Conservation (phyloP, 495 filamentous ascomycete species). For the Astrocystis sublimbata region DNA sequence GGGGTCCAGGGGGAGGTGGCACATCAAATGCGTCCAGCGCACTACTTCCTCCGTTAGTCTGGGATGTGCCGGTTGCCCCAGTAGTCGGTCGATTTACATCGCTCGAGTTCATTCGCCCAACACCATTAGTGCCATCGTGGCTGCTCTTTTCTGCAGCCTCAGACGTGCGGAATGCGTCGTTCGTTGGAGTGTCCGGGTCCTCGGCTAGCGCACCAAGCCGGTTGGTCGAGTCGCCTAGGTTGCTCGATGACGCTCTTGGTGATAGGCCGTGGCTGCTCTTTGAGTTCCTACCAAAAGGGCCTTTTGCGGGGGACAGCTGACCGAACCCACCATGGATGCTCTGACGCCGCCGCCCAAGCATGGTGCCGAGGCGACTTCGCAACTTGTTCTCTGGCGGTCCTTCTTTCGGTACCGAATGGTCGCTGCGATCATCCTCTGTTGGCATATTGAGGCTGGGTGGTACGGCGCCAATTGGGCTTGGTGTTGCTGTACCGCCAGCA, state of each 20-base stretch:
- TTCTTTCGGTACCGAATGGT: conserved; percentile 57
- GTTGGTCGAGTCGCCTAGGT: conserved; percentile 54
- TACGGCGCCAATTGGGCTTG: conserved; percentile 29
- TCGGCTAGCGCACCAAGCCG: conserved; percentile 54
- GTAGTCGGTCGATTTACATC: conserved; percentile 27
- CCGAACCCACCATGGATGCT: conserved; percentile 57
- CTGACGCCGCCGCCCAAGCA: conserved; percentile 67
- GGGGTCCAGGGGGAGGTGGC: conserved; percentile 47
- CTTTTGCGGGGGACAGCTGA: conserved; percentile 45
- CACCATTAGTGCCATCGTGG: conserved; percentile 49
- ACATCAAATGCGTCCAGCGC: conserved; percentile 40
- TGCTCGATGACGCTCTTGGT: conserved; percentile 55
- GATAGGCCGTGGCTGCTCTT: conserved; percentile 54
- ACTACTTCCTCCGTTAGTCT: conserved; percentile 42
- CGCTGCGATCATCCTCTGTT: conserved; percentile 58
- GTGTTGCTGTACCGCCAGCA: conserved; percentile 37
- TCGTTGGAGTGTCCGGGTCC: conserved; percentile 37
- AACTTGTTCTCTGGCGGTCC: conserved; percentile 53
- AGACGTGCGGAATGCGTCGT: conserved; percentile 29
- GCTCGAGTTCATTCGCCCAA: conserved; percentile 31
- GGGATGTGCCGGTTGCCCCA: conserved; percentile 31
- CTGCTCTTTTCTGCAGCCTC: conserved; percentile 37
- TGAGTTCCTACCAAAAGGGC: conserved; percentile 54
- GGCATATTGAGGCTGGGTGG: conserved; percentile 26
- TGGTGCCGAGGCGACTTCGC: conserved; percentile 76